Base-by-base conservation (phyloP, 805 yeast species). In the Candida caryicola region DNA sequence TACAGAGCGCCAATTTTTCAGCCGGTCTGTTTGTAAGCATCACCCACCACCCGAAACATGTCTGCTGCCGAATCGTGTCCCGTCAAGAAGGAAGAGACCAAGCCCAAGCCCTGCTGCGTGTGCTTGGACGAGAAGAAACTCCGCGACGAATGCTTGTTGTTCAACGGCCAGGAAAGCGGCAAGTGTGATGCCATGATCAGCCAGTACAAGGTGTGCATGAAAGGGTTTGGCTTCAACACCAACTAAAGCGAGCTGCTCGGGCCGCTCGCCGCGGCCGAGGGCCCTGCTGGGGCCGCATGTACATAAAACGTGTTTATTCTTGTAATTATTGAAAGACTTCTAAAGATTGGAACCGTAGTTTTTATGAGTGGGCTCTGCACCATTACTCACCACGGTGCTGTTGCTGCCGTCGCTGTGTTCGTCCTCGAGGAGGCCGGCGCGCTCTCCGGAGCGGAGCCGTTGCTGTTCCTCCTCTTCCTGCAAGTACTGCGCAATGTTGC, bases 71-170 rank as follows among this genome's bases (percentile, higher is more conserved):
- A 35, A 40, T 17, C 33, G 12, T 34, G 38, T 17, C 32, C 30
- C 6, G 30, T 27, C 14, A 43, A 39, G 10, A 41, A 57, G 39
- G 35, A 23, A 23, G 52, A 54, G 36, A 26, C 64, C 27, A 82
- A 87, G 57, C 95, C 95, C 47, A 91, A 90, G 66, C 97, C 99
- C 42, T 91, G 99, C 65, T 91, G 98, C 57, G 98, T 91, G 16
- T 93, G 98, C 63, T 76, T 82, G 50, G 85, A 84, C 23, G 88
- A 88, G 55, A 88, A 88, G 64, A 74, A 82, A 44, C 60, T 66
- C 17, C 77, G 98, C 56, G 99, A 91, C 55, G 90, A 89, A 54
- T 93, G 98, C 59, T 67, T 91, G 40, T 73, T 91, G 46, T 65
- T 77, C 49, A 80, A 85, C 52, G 96, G 96, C 33, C 82, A 82